Evolutionary conservation across 805 yeast genomes (phyloP), one percentile per base, ranked within the genome.

Genomic region (Yarrowia sp.): DNA sequence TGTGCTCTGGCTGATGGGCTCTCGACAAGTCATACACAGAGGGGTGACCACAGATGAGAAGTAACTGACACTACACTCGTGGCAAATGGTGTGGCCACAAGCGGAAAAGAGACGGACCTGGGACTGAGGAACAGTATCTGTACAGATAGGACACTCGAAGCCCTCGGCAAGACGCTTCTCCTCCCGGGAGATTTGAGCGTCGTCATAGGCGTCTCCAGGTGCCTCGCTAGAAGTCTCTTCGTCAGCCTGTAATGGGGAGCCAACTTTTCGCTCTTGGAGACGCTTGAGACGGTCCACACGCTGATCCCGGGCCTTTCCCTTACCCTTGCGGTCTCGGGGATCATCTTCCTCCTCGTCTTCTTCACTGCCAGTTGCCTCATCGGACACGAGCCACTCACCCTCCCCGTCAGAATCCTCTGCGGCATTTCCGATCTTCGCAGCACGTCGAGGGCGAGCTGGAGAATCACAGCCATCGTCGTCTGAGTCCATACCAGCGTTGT

Each of bases 81-180:
- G 63, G 22, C 63, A 58, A 19, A 58, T 28, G 8, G 32, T 30
- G 14, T 58, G 63, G 28, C 63, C 63, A 30, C 63, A 58, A 10
- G 63, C 12, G 12, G 51, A 58, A 10, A 43, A 30, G 24, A 58
- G 51, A 2, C 49, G 41, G 4, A 43, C 63, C 38, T 58, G 51
- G 1, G 49, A 30, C 30, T 43, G 51, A 2, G 63, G 30, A 5
- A 58, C 51, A 4, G 51, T 28, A 22, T 58, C 63, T 11, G 51
- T 58, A 21, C 63, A 58, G 19, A 58, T 43, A 14, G 63, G 63
- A 32, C 63, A 58, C 24, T 58, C 51, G 11, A 58, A 58, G 11
- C 61, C 61, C 26, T 54, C 61, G 28, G 61, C 61, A 16, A 54
- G 61, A 12, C 61, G 61, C n/a, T 26, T 22, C 43, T 51, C 43